Percentiles rank a stretch among this genome's conserved stretches.
Conservation (phyloP, 192 early-diverging fungal species). For the Jimgerdemannia flammicorona region DNA sequence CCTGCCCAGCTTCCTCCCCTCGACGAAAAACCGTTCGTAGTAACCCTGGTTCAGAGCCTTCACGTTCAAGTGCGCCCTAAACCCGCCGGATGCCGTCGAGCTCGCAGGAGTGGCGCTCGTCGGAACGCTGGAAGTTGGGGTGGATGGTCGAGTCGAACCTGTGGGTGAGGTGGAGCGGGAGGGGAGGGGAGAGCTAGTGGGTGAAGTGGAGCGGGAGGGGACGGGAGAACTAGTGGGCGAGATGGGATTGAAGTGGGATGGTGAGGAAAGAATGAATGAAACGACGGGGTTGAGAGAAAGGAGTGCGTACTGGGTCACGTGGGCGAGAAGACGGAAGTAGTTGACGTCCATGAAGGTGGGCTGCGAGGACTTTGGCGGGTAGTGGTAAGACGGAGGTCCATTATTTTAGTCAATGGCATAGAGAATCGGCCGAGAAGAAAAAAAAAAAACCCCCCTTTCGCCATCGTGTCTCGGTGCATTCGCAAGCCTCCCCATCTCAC, state of each 20-base stretch:
- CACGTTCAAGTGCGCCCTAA: conserved; percentile 43
- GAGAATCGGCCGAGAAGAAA: not conserved
- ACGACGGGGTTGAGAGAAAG: not conserved
- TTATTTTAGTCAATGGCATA: conserved; percentile 8
- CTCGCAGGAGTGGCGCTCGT: not conserved
- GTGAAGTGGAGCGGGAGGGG: conserved; percentile 12
- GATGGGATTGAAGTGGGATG: conserved; percentile 15
- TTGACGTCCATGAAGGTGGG: conserved; percentile 45
- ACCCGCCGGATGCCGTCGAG: not conserved
- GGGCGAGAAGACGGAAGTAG: conserved; percentile 54
- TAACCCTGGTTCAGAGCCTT: conserved; percentile 93
- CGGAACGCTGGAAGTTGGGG: not conserved
- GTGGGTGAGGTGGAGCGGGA: conserved; percentile 3
- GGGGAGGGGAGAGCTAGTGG: not conserved
- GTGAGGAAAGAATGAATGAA: not conserved
- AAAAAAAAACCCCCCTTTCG: not conserved
- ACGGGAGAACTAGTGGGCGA: conserved; percentile 24
- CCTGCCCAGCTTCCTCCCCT: conserved; percentile 82
- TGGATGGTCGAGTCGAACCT: not conserved
- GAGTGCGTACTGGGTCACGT: conserved; percentile 15
- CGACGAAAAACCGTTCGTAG: conserved; percentile 90
- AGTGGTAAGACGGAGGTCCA: not conserved
- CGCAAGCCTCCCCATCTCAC: too few relatives aligned
- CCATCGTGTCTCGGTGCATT: too few relatives aligned
- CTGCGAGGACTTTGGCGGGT: not conserved